A percentile compares a stretch with the other conserved stretches of the same genome.
Conservation (phyloP, 352 stramenopile species). For the Phytopythium litorale region DNA sequence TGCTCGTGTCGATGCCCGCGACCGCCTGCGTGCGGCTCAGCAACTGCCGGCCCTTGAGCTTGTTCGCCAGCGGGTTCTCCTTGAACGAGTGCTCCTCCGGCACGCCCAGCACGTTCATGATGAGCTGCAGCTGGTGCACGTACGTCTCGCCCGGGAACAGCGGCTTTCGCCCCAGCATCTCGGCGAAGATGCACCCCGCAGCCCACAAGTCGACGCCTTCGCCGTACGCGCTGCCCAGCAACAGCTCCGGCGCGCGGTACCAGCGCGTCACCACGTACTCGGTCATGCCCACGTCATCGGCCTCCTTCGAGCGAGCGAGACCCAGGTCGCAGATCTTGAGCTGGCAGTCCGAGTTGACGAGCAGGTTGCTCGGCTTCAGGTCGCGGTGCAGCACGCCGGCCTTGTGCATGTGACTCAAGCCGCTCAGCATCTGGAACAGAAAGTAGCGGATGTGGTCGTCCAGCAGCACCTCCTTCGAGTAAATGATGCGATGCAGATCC, state of each 20-base stretch:
- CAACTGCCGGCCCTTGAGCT: constrained; percentile 82
- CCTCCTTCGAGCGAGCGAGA: constrained; percentile 86
- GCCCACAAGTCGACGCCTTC: constrained; percentile 86
- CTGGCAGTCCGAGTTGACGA: constrained; percentile 93
- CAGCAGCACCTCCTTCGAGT: constrained; percentile 89
- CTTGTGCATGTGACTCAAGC: constrained; percentile 84
- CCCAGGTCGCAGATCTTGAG: constrained; percentile 97
- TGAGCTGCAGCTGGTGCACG: constrained; percentile 85
- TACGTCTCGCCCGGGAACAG: constrained; percentile 85
- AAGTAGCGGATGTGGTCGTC: constrained; percentile 94
- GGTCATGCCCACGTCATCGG: constrained; percentile 88
- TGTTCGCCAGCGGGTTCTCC: constrained; percentile 85
- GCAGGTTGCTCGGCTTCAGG: constrained; percentile 84
- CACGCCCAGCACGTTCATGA: constrained; percentile 88
- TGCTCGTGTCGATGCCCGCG: constrained; percentile 74
- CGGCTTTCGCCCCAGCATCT: constrained; percentile 85
- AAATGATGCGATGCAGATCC: constrained; percentile 91
- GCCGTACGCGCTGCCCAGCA: constrained; percentile 81
- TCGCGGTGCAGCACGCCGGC: constrained; percentile 83
- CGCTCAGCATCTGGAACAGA: constrained; percentile 91
- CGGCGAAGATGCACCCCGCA: constrained; percentile 84
- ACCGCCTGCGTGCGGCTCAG: constrained; percentile 79
- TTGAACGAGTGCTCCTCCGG: constrained; percentile 87
- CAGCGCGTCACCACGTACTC: constrained; percentile 90
- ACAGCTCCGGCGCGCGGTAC: constrained; percentile 84